These are phyloP conservation scores for Xylaria sp. DNA, from an alignment of 2,329 filamentous ascomycete genomes.

Conservation along the genomic window DNA sequence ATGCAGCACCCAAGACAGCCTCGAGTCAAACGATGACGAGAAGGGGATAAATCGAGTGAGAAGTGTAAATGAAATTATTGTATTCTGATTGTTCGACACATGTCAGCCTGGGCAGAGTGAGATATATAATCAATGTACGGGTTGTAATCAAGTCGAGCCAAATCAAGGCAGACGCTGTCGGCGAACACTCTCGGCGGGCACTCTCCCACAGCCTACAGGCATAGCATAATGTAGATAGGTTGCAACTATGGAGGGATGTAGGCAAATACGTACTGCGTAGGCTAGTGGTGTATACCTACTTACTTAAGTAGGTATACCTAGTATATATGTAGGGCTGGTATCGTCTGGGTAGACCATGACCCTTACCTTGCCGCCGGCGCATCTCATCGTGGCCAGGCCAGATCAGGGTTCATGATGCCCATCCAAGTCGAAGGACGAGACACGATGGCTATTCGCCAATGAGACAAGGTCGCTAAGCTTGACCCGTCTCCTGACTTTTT, in stretches of 20 bases:
- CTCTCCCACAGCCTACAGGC: not conserved
- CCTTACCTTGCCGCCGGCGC: not conserved
- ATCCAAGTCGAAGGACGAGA: slow-evolving; percentile 16
- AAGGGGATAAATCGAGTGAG: not conserved
- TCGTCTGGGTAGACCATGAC: not conserved
- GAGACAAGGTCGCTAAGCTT: not conserved
- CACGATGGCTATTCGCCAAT: slow-evolving; percentile 26
- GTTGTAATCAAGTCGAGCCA: not conserved
- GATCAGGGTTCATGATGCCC: slow-evolving; percentile 8
- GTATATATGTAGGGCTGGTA: not conserved
- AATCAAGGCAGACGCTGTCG: not conserved
- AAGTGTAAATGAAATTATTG: not conserved
- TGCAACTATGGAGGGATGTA: too few species aligned
- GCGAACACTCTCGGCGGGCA: not conserved
- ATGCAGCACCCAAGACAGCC: not conserved
- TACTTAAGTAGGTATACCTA: not conserved
- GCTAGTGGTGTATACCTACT: not conserved
- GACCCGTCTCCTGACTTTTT: slow-evolving; percentile 21
- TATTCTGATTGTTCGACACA: not conserved
- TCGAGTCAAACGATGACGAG: not conserved
- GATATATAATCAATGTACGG: not conserved
- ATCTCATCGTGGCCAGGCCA: not conserved
- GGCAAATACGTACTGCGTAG: not conserved
- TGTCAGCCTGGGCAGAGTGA: not conserved
- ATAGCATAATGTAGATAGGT: not conserved